Percentiles rank a stretch among this genome's conserved stretches.
Conservation (phyloP, 768 basidiomycete species). For the Candolleomyces eurysporus region DNA sequence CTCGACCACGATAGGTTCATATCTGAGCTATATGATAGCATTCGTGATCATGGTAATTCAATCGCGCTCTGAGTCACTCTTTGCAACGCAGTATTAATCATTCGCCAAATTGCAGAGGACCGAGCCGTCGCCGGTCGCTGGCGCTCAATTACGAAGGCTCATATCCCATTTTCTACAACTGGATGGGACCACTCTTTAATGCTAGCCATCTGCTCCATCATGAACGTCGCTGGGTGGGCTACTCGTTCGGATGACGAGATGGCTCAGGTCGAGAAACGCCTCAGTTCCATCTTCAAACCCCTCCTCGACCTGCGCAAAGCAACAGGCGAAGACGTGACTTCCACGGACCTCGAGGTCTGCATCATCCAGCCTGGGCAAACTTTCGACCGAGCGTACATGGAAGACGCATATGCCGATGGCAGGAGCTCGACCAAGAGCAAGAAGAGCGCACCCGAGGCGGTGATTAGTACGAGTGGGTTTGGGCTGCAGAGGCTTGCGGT, state of each 20-base stretch:
- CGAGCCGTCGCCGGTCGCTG: conserved; percentile 42
- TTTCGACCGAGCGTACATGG: conserved; percentile 18
- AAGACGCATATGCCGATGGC: conserved; percentile 25
- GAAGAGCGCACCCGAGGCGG: conserved; percentile 5
- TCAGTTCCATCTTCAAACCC: conserved; percentile 24
- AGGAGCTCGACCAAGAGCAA: not conserved
- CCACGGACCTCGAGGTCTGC: conserved; percentile 19
- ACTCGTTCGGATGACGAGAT: conserved; percentile 7
- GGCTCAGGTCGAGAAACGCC: conserved; percentile 18
- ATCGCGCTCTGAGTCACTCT: conserved; percentile 29
- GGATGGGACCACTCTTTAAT: not conserved
- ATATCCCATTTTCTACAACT: conserved; percentile 13
- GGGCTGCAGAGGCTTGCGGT: conserved; percentile 7
- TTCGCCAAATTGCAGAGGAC: conserved; percentile 27
- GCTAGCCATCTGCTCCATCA: not conserved
- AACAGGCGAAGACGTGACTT: conserved; percentile 23
- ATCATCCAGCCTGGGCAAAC: conserved; percentile 2
- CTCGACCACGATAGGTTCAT: conserved; percentile 17
- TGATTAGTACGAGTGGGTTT: conserved; percentile 11
- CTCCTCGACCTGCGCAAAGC: conserved; percentile 22
- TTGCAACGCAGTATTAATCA: conserved; percentile 22
- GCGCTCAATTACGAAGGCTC: conserved; percentile 35
- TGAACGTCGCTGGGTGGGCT: conserved; percentile 1
- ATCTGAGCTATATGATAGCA: conserved; percentile 28
- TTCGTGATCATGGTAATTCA: conserved; percentile 36